Percentiles rank a stretch among this genome's conserved stretches.
These are phyloP conservation scores for Aureoboletus auriporus DNA, from an alignment of 768 basidiomycete species.

Conservation along the genomic window DNA sequence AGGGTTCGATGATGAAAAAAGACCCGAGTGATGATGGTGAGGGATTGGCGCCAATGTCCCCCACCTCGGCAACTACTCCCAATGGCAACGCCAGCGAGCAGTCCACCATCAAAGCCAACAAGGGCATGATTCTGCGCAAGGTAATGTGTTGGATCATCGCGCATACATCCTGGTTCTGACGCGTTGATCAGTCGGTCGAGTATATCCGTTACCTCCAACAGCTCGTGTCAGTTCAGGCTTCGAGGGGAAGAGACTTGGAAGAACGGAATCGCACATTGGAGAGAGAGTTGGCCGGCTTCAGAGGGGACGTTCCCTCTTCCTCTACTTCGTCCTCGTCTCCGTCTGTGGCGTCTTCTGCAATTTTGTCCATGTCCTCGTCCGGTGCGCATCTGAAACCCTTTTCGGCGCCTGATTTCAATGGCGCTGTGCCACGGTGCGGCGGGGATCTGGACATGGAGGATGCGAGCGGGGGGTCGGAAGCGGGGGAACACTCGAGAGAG, in stretches of 20 bases:
- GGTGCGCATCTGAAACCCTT: conserved; percentile 1
- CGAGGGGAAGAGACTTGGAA: conserved; percentile 76
- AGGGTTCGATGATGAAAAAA: conserved; percentile 22
- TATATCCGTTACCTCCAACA: conserved; percentile 78
- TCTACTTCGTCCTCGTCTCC: conserved; percentile 19
- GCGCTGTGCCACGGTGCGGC: not conserved
- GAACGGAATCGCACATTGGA: conserved; percentile 51
- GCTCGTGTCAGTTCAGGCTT: conserved; percentile 75
- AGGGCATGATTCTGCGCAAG: conserved; percentile 90
- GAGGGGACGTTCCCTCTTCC: conserved; percentile 11
- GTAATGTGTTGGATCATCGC: conserved; percentile 25
- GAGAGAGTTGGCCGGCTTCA: conserved; percentile 23
- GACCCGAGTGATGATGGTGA: conserved; percentile 31
- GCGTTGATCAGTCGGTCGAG: conserved; percentile 38
- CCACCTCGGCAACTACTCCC: conserved; percentile 15
- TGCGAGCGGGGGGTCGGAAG: not conserved
- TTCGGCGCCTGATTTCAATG: not conserved
- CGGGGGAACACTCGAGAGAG: conserved; percentile 2
- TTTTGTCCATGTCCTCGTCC: conserved; percentile 19
- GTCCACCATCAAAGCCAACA: conserved; percentile 79
- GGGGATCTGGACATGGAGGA: conserved; percentile 22
- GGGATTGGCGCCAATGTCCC: conserved; percentile 15
- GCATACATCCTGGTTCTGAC: conserved; percentile 6
- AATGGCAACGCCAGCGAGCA: conserved; percentile 28
- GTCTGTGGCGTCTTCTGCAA: conserved; percentile 12